Evolutionary conservation across 140 eudicot species (phyloP).

Genomic region (Oenanthe javanica): DNA sequence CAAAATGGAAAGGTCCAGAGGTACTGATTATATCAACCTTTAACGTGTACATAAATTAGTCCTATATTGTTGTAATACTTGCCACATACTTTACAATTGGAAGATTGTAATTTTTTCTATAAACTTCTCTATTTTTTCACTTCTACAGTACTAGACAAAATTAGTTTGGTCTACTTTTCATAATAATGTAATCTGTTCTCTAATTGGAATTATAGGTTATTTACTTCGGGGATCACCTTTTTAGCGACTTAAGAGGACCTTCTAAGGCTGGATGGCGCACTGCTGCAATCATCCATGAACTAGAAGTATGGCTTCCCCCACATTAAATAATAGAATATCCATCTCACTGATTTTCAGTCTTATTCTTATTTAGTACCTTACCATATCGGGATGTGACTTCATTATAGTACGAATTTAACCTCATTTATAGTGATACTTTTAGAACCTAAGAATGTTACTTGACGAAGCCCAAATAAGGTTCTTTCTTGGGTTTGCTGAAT

Average conservation of each 20-base stretch:
- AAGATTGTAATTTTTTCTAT: not conserved
- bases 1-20: conserved; percentile 99
- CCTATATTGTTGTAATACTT: not conserved
- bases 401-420: not conserved
- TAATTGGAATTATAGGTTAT: conserved; percentile 53
- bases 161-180: not conserved
- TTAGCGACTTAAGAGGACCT: conserved; percentile 97
- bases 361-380: not conserved
- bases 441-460: not conserved
- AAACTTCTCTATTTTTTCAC: not conserved
- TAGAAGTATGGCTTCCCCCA: conserved; percentile 46
- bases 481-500: not conserved
- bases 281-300: conserved; percentile 92
- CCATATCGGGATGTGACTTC: not conserved
- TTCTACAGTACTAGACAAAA: not conserved
- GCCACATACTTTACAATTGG: not conserved
- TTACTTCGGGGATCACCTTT: conserved; percentile 96
- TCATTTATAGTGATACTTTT: not conserved
- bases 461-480: not conserved
- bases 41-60: not conserved
- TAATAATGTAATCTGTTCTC: not conserved
- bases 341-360: not conserved
- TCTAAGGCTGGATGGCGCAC: conserved; percentile 99
- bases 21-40: conserved; percentile 23
- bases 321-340: not conserved